Evolutionary conservation across 2,329 filamentous ascomycete genomes (phyloP), one percentile per base, ranked within the genome.

Genomic region (Paraconiothyrium brasiliense): DNA sequence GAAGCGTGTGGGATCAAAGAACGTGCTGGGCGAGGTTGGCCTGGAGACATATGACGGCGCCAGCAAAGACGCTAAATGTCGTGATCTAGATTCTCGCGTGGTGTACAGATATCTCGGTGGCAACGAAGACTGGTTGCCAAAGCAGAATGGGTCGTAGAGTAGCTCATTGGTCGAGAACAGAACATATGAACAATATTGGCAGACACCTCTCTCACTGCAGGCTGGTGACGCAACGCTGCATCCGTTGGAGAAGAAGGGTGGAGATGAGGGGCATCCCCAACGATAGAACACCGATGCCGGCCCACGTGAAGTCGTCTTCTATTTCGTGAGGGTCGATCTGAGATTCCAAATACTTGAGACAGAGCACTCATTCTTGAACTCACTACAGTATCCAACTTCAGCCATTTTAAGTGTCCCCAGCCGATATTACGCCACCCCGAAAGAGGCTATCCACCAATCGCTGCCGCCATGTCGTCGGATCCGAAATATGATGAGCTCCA

Each of bases 51-150:
- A 88, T 73, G 78, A 82, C 20, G 81, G 77, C 10, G 84, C 85
- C 2, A 83, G 82, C 57, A 79, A 81, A 56, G 85, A 87, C 71
- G 72, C 79, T 14, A 76, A 78, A 11, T 88, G 84, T 75, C 81
- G 74, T 60, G 85, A 84, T 61, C 71, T 86, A 62, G 86, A 89
- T 69, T 87, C 84, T 24, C 80, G 85, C 58, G 85, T 88, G 20
- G 82, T 88, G 2, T 88, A 84, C 76, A 78, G 86, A 48, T 86
- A 84, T 73, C 68, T 88, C 32, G 85, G 84, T 2, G 84, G 85
- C 0, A 71, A 80, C 34, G 85, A 87, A 70, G 77, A 85, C 20
- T 87, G 85, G 85, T 68, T 70, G 61, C 41, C 50, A 2, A 62
- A 65, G 52, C 10, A 37, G 11, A 71, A 69, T 11, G 59, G 58